Evolutionary conservation across 257 asterid genomes (phyloP).

Genomic region (Ocimum tenuiflorum): DNA sequence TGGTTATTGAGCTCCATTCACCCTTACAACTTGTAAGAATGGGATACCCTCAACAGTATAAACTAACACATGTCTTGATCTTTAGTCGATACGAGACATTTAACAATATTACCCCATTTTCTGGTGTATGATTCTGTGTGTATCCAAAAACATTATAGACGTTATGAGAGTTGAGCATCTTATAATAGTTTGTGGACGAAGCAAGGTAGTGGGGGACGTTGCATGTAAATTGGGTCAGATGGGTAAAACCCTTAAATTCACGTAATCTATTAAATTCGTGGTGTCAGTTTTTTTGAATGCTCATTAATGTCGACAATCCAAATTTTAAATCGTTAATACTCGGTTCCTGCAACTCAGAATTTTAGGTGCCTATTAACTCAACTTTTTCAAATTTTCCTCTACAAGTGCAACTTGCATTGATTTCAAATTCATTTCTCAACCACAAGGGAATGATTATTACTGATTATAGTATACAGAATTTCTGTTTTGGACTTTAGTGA

Average conservation of each 20-base stretch:
- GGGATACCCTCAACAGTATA: no score
- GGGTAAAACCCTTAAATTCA: neutral
- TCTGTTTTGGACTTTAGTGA: neutral
- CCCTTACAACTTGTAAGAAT: no score
- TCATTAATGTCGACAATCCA: no score
- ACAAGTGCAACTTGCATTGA: neutral
- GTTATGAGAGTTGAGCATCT: no score
- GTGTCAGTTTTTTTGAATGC: slow-evolving; percentile 4
- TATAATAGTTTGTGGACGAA: no score
- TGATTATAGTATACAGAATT: neutral
- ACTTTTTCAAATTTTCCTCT: slow-evolving; percentile 1
- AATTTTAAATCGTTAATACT: neutral
- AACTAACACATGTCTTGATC: no score
- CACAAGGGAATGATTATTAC: neutral
- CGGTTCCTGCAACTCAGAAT: slow-evolving; percentile 12
- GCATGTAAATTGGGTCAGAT: neutral
- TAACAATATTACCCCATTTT: no score
- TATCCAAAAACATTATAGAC: no score
- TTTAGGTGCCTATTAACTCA: slow-evolving; percentile 20
- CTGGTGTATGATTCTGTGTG: no score
- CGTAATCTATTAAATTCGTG: neutral
- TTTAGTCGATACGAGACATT: no score
- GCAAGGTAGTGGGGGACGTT: no score
- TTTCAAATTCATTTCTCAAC: slow-evolving; percentile 19
- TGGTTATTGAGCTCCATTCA: no score